Evolutionary conservation across 495 filamentous ascomycete species (phyloP), one percentile per base, ranked within the genome.

Genomic region (Xylaria nigripes): DNA sequence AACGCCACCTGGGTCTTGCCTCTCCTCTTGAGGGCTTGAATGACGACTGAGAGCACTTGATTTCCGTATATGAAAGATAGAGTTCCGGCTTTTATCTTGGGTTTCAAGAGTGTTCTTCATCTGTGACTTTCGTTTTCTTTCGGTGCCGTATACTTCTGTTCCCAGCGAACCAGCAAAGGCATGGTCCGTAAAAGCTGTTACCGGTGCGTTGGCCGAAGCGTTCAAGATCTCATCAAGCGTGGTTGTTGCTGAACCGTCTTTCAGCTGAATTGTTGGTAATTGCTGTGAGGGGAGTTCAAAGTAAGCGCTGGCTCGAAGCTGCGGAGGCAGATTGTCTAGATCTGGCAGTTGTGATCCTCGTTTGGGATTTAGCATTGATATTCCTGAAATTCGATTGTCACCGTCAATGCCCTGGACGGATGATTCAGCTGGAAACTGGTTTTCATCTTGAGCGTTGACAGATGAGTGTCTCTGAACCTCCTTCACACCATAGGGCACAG

Each of bases 141-240:
- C 69, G 10, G 68, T 64, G 1, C 78, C 78, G 59, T 88, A 87
- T 0, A 88, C 79, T 59, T 87, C 80, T 0, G 77, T 64, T 45
- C 86, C 85, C 15, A 85, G 64, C 45, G 81, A 80, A 13, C 90
- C 92, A 25, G 84, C 86, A 55, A 87, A 87, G 9, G 86, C 85
- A 68, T 98, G 93, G 63, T 97, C 90, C 0, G 89, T 96, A 61
- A 96, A 97, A 46, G 93, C 93, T 41, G 78, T 89, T 41, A 95
- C 89, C n/a, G 93, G 93, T 2, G 94, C 93, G 54, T 78, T 78
- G 2, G 90, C 87, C 4, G 93, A 95, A n/a, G 93, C 93, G 68
- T 96, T 89, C 9, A 98, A 77, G 42, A 98, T 93, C 61, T 84
- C 93, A 51, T 98, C 93, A 8, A 98, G 76, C 0, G 92, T 96